Evolutionary conservation across 257 asterid genomes (phyloP), one percentile per base, ranked within the genome.

Genomic region (Vinca minor): DNA sequence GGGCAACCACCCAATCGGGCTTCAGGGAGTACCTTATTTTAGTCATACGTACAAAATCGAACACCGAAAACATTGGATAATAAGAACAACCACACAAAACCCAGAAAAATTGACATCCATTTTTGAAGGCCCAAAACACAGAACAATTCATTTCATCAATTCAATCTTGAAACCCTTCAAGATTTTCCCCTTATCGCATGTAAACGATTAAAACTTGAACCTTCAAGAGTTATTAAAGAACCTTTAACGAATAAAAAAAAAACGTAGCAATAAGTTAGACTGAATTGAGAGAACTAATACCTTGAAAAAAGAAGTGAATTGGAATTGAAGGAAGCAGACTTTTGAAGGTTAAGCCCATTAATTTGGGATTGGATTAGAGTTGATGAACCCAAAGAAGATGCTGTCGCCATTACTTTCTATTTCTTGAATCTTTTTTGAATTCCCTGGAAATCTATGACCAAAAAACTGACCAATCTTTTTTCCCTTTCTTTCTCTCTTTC

Each of bases 341-440:
- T 86, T 45, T 76, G 89, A 69, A 75, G 77, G 41, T 73, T 77
- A 70, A 84, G 66, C 55, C 75, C 70, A 71, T 39, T 60, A 58
- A 79, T 71, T 50, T 73, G 79, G 63, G 98, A 87, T 74, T 82
- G 96, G 68, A 83, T 58, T 59, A 84, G 64, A 77, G 98, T 63
- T 18, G 95, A 84, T n/a, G 97, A 85, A 62, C 94, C 85, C 86
- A 93, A 65, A 76, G 90, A 79, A 85, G 96, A 84, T 70, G 91
- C 83, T 59, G 82, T 75, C 26, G 95, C 93, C 96, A 88, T 84
- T 41, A n/a, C n/a, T n/a, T n/a, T n/a, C n/a, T n/a, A n/a, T n/a
- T n/a, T n/a, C n/a, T n/a, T n/a, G n/a, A n/a, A n/a, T n/a, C n/a
- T n/a, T n/a, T n/a, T n/a, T n/a, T n/a, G n/a, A n/a, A n/a, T n/a